Percentiles rank a stretch among this genome's conserved stretches.
Conservation (phyloP, 495 filamentous ascomycete genomes). For the Aspergillus asperescens region DNA sequence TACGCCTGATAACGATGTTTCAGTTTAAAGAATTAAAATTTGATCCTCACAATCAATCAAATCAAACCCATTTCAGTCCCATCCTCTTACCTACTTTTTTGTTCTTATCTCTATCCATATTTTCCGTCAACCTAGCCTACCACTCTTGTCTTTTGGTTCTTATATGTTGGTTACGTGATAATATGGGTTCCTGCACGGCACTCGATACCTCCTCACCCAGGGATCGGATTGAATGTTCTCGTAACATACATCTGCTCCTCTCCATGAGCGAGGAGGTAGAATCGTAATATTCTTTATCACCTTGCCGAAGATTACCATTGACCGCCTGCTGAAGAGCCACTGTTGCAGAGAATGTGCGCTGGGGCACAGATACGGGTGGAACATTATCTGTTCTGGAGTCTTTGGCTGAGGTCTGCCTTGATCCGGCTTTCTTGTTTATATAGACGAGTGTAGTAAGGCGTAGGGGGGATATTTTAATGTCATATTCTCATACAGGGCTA, state of each 20-base stretch:
- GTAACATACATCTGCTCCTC: slow-evolving; percentile 23
- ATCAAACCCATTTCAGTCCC: slow-evolving; percentile 14
- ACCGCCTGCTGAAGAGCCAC: slow-evolving; percentile 84
- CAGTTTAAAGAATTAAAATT: slow-evolving; percentile 11
- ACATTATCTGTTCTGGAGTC: slow-evolving; percentile 44
- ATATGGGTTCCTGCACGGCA: too few species aligned
- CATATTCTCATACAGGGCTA: too few species aligned
- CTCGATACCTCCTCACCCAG: slow-evolving; percentile 40
- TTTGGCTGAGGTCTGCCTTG: too few species aligned
- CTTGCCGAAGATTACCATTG: slow-evolving; percentile 40
- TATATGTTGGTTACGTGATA: too few species aligned
- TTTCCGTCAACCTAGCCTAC: too few species aligned
- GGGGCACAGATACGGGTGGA: slow-evolving; percentile 95
- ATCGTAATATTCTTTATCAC: slow-evolving; percentile 7
- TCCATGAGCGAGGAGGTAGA: slow-evolving; percentile 43
- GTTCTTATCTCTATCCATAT: background rate
- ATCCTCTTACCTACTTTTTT: slow-evolving; percentile 3
- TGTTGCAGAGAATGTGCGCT: slow-evolving; percentile 62
- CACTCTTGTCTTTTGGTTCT: background rate
- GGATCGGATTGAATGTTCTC: slow-evolving; percentile 20
- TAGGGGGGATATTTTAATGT: background rate
- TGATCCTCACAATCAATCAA: slow-evolving; percentile 13
- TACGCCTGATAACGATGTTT: slow-evolving; percentile 12
- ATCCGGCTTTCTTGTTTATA: too few species aligned
- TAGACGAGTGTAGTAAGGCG: too few species aligned